These are phyloP conservation scores for Colletotrichum australisinense DNA, from an alignment of 2,329 filamentous ascomycete species.

Conservation along the genomic window DNA sequence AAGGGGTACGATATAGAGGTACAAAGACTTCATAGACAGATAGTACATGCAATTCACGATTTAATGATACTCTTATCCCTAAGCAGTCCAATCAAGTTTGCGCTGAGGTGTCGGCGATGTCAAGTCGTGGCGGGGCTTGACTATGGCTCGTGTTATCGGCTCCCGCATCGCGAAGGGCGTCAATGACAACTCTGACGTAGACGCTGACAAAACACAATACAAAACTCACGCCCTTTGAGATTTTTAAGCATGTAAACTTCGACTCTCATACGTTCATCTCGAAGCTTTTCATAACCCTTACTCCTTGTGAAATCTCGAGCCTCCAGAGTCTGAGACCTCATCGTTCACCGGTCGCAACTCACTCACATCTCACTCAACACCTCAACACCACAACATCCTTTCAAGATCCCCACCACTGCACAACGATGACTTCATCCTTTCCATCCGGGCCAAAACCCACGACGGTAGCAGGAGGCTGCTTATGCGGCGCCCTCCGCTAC, in stretches of 20 bases:
- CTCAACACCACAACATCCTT: neutral
- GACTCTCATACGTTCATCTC: fast-evolving
- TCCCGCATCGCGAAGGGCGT: constrained; percentile 5
- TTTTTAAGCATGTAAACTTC: neutral
- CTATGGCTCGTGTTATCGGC: neutral
- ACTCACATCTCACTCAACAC: neutral
- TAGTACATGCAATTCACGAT: neutral
- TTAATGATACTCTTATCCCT: neutral
- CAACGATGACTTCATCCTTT: constrained; percentile 3
- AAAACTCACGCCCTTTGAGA: neutral
- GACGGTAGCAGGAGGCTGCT: constrained; percentile 61
- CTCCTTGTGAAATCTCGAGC: neutral
- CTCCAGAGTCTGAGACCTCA: neutral
- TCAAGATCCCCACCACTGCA: neutral
- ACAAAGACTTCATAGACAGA: neutral
- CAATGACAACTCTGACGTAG: constrained; percentile 24
- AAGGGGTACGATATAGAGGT: neutral
- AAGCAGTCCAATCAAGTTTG: neutral
- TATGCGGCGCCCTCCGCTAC: constrained; percentile 63
- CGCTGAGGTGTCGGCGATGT: neutral
- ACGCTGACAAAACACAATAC: neutral
- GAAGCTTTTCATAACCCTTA: neutral
- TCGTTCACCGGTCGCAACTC: no score
- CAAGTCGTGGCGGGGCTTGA: neutral
- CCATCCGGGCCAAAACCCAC: constrained; percentile 40